Evolutionary conservation across 768 basidiomycete genomes (phyloP).

Genomic region (Pseudohyphozyma bogoriensis): DNA sequence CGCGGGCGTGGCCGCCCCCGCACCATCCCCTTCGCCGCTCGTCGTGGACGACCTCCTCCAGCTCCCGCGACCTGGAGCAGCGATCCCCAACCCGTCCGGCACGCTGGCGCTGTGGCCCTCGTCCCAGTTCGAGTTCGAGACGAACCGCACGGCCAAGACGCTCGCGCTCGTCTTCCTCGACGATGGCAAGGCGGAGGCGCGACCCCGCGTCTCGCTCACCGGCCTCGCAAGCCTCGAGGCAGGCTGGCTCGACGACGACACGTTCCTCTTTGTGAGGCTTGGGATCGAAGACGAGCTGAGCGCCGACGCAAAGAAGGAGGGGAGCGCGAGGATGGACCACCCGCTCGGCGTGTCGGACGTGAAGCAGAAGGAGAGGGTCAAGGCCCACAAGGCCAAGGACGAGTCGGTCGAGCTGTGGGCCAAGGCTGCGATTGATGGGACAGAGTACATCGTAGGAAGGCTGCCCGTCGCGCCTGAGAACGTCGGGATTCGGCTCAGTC

Average conservation of each 20-base stretch:
- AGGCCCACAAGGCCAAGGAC: slow-evolving; percentile 1
- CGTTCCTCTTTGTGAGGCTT: slow-evolving; percentile 23
- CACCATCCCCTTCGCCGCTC: too few species aligned
- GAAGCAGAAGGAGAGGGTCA: background rate
- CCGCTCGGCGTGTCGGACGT: slow-evolving; percentile 13
- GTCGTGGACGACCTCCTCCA: slow-evolving; percentile 12
- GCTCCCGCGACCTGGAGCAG: slow-evolving; percentile 23
- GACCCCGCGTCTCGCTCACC: slow-evolving; percentile 1
- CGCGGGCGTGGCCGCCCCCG: too few species aligned
- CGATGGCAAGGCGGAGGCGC: background rate
- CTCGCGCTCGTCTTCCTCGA: slow-evolving; percentile 14
- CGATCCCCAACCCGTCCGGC: slow-evolving; percentile 8
- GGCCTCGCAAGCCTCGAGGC: slow-evolving; percentile 13
- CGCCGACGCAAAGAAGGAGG: background rate
- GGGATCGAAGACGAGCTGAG: background rate
- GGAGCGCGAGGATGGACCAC: slow-evolving; percentile 10
- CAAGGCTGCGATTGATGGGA: slow-evolving; percentile 13
- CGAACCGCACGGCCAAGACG: background rate
- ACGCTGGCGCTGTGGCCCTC: slow-evolving; percentile 24
- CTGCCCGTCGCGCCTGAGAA: slow-evolving; percentile 30
- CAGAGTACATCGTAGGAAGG: slow-evolving; percentile 25
- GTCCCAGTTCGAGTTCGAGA: slow-evolving; percentile 9
- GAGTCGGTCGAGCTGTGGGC: slow-evolving; percentile 26
- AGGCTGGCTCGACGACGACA: slow-evolving; percentile 30
- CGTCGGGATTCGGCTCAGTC: slow-evolving; percentile 9